A percentile compares a stretch with the other conserved stretches of the same genome.
Conservation (phyloP, 257 asterid species). For the Scutellaria galericulata region DNA sequence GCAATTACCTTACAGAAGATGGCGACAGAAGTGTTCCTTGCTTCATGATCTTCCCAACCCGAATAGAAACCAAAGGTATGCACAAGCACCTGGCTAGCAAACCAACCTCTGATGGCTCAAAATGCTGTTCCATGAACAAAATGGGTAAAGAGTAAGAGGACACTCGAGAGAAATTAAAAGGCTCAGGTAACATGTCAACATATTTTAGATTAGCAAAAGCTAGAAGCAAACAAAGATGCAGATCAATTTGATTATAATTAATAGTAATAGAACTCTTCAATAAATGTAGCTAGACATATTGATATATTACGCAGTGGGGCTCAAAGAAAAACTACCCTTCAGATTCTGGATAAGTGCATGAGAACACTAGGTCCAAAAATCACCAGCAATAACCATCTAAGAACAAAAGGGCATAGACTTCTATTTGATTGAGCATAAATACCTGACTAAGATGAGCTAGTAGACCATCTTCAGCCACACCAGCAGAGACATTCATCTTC, state of each 20-base stretch:
- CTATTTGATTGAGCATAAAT: not conserved
- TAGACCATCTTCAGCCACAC: slow-evolving; percentile 77
- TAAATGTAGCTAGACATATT: not conserved
- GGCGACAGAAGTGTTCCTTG: slow-evolving; percentile 76
- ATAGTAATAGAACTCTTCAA: not conserved
- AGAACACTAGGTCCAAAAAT: not conserved
- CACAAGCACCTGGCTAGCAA: slow-evolving; percentile 89
- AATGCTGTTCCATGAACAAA: slow-evolving; percentile 55
- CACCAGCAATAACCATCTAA: not conserved
- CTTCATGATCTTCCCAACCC: slow-evolving; percentile 84
- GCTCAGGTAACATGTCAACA: not conserved
- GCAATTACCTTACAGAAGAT: slow-evolving; percentile 72
- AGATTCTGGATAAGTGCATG: not conserved
- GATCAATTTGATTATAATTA: not conserved
- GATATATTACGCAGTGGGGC: not conserved
- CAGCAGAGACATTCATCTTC: slow-evolving; percentile 71
- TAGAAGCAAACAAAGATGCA: not conserved
- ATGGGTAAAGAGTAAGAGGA: slow-evolving; percentile 12
- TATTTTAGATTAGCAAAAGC: not conserved
- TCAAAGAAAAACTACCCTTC: not conserved
- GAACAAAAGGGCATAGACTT: not conserved
- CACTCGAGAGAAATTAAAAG: not conserved
- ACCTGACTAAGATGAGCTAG: slow-evolving; percentile 86
- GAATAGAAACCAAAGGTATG: slow-evolving; percentile 85
- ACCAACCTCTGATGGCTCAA: slow-evolving; percentile 92